phyloP scores from a whole-genome alignment of 2,329 filamentous ascomycete genomes.

The Colletotrichum spinosum region DNA sequence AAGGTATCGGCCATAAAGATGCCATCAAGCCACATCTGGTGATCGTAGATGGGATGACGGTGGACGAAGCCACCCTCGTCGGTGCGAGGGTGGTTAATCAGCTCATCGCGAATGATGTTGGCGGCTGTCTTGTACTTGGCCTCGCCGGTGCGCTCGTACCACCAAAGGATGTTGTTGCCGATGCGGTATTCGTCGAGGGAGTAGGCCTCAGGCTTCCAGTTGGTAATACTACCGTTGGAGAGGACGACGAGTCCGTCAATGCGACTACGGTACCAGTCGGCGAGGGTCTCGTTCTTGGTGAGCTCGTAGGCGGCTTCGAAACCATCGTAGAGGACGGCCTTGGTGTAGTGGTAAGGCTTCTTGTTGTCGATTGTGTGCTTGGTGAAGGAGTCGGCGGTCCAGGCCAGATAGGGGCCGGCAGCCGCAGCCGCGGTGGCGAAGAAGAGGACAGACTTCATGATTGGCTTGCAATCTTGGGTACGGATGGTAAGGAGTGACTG shows the following conservation, averaged over 20 bases:
- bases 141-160: slow-evolving; percentile 59
- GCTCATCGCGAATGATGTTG: slow-evolving; percentile 57
- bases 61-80: slow-evolving; percentile 68
- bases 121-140: slow-evolving; percentile 63
- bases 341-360: slow-evolving; percentile 55
- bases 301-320: slow-evolving; percentile 58
- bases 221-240: slow-evolving; percentile 56
- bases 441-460: slow-evolving; percentile 36
- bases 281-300: slow-evolving; percentile 57
- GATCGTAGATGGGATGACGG: slow-evolving; percentile 53
- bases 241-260: slow-evolving; percentile 59
- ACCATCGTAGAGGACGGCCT: slow-evolving; percentile 59
- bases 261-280: slow-evolving; percentile 56
- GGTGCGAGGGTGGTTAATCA: slow-evolving; percentile 63
- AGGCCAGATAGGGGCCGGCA: slow-evolving; percentile 45
- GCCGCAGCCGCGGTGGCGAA: slow-evolving; percentile 36
- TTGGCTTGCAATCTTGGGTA: background rate
- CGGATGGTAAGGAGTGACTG: slow-evolving; percentile 17
- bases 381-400: slow-evolving; percentile 62
- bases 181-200: slow-evolving; percentile 66
- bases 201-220: slow-evolving; percentile 49
- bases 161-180: slow-evolving; percentile 63
- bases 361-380: slow-evolving; percentile 51
- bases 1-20: slow-evolving; percentile 63
- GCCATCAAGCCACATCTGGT: slow-evolving; percentile 71